Conservation (phyloP, 1,139 yeast genomes). For the Insectozyma bohioensis region DNA sequence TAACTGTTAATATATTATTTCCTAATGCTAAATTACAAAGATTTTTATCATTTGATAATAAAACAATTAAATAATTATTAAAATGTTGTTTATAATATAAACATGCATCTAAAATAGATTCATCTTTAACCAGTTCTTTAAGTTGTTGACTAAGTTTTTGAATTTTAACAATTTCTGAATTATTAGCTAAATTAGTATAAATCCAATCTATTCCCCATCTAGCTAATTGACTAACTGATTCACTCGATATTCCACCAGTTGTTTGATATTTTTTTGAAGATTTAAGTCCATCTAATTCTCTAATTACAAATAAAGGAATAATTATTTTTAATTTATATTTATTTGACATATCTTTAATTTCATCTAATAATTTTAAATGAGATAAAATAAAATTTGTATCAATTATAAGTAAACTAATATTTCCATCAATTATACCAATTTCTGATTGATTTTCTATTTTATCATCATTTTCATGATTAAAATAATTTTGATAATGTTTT, state of each 20-base stretch:
- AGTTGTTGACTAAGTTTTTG: slow-evolving; percentile 60
- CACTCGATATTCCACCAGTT: slow-evolving; percentile 18
- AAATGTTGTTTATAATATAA: slow-evolving; percentile 51
- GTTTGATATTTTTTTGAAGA: slow-evolving; percentile 24
- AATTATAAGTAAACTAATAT: slow-evolving; percentile 48
- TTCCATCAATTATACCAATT: slow-evolving; percentile 18
- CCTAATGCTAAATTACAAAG: slow-evolving; percentile 75
- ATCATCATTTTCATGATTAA: slow-evolving; percentile 18
- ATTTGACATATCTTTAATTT: slow-evolving; percentile 38
- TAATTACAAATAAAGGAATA: slow-evolving; percentile 67
- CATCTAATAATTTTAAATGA: slow-evolving; percentile 57
- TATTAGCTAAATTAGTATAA: slow-evolving; percentile 55
- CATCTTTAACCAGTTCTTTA: slow-evolving; percentile 55
- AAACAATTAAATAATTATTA: slow-evolving; percentile 51
- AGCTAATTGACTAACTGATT: slow-evolving; percentile 57
- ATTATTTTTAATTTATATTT: slow-evolving; percentile 52
- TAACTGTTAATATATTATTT: slow-evolving; percentile 67
- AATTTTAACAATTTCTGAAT: slow-evolving; percentile 54
- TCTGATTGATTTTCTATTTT: slow-evolving; percentile 15
- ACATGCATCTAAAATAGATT: slow-evolving; percentile 85
- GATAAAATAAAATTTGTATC: slow-evolving; percentile 80
- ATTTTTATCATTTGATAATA: slow-evolving; percentile 81
- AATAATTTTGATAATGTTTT: slow-evolving; percentile 1
- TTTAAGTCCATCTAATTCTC: slow-evolving; percentile 81
- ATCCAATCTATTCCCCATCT: slow-evolving; percentile 82